Base-by-base conservation (phyloP, 176 grass and related monocot genomes). In the Juncus inflexus region DNA sequence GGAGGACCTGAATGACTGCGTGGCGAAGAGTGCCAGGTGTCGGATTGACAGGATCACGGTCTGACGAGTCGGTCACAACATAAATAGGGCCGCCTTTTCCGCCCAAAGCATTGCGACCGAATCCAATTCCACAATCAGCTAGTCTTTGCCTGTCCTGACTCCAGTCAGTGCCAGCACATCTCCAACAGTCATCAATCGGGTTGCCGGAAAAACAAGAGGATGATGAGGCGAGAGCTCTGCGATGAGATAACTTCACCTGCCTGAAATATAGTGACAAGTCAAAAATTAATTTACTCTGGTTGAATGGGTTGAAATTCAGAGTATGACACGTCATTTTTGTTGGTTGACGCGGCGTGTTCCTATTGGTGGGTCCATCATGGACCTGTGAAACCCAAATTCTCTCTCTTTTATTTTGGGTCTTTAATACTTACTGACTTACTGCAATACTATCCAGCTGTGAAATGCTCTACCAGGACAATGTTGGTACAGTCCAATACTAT, bases 101-200 rank as follows among this genome's bases (percentile, higher is more conserved):
- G 6, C 88, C 94, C 35, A 91, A 15, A 37, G 94, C 83, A 39
- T 84, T 83, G 7, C 77, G 77, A 0, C 94, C 88, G 52, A 97
- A 97, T 37, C 94, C 94, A 62, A 97, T 86, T 74, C 85, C 80
- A 60, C 94, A 91, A 57, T 91, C 94, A 0, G 94, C 94, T 1
- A 92, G 83, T 0, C 85, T 76, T 77, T 92, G 94, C 15, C 94
- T 70, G 72, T 97, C 88, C 64, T 58, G 49, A 7, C 77, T 76
- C 94, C 85, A 97, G 77, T 91, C 89, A 39, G 76, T 78, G 12
- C 80, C 94, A 0, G 83, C 40, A 76, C 94, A 97, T 15, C 75
- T 80, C 94, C 94, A 97, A 70, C 94, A 97, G 67, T 92, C 85
- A 52, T 92, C 88, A 50, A 92, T 91, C 3, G 94, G 88, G 70